Base-by-base conservation (phyloP, 2,329 filamentous ascomycete genomes). In the Stagonosporopsis rhizophila region DNA sequence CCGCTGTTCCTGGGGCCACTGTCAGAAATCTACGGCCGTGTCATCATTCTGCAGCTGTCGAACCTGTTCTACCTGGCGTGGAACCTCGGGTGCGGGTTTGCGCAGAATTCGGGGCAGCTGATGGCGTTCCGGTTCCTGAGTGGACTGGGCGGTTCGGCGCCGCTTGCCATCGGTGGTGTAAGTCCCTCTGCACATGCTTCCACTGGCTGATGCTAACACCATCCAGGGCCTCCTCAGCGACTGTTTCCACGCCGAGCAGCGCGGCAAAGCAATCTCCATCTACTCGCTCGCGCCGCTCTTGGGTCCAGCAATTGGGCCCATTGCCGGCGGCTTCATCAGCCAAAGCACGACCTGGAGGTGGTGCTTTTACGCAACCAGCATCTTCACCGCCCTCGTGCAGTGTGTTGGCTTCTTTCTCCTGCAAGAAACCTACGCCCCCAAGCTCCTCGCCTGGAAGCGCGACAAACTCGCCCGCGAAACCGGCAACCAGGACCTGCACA, bases 341-440 rank as follows among this genome's bases (percentile, higher is more conserved):
- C 76, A 88, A 64, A 78, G 83, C 59, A 85, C 82, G 7, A 86
- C 82, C 1, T 92, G 89, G 89, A 82, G 88, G 35, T 92, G 89
- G 89, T 84, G 86, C 7, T 92, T 91, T 76, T 90, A 84, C 75
- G 80, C 85, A 0, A 89, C 87, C 0, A 85, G 85, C 1, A 87
- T 91, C 53, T 79, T 79, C 22, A 85, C 86, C 53, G 87, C 80
- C 1, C 56, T 85, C 12, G 83, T 91, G 46, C 87, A 90, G 68
- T 56, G 82, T 11, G 75, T 82, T 7, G 88, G 88, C 5, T 72
- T 90, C 44, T 83, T 87, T 70, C 82, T 87, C 61, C 79, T 87
- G 1, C 81, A 81, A 52, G 88, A 90, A 69, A 89, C 87, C 2
- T 90, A 89, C 71, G 83, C 81, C 0, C 87, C 88, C 0, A 83